Percentiles rank a stretch among this genome's conserved stretches.
Evolutionary conservation across 2,329 filamentous ascomycete genomes (phyloP).

Genomic region (Diaporthe aspalathi): DNA sequence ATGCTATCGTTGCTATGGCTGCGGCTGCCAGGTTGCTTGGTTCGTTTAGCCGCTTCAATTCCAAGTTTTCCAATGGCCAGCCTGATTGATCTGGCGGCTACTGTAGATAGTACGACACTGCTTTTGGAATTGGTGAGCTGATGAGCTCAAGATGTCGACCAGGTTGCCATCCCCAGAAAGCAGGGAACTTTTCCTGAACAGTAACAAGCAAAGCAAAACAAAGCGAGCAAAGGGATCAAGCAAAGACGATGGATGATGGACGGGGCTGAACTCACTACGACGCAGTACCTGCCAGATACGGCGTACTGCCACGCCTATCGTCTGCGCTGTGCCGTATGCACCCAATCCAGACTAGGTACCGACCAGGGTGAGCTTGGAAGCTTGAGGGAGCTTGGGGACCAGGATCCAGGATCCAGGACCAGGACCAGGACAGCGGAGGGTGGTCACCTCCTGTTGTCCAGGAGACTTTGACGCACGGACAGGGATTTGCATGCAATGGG

Average conservation of each 20-base stretch:
- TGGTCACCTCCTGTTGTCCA: slow-evolving; percentile 12
- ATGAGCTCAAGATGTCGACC: not conserved
- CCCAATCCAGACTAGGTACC: not conserved
- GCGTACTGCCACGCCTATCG: not conserved
- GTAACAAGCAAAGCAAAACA: not conserved
- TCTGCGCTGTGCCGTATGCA: not conserved
- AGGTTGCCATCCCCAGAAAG: slow-evolving; percentile 4
- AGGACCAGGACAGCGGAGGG: no score
- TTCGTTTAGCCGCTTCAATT: not conserved
- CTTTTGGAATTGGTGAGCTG: not conserved
- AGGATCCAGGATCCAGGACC: not conserved
- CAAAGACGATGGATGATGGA: not conserved
- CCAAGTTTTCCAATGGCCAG: not conserved
- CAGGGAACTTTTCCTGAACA: slow-evolving; percentile 17
- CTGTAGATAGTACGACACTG: not conserved
- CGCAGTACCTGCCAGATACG: not conserved
- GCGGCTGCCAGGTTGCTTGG: not conserved
- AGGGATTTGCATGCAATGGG: slow-evolving; percentile 18
- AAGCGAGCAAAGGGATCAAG: not conserved
- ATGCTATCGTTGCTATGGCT: not conserved
- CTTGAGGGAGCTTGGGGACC: not conserved
- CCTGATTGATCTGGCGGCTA: not conserved
- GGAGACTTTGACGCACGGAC: slow-evolving; percentile 25
- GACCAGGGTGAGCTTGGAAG: slow-evolving; percentile 12
- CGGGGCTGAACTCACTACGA: not conserved